Base-by-base conservation (phyloP, 805 yeast genomes). In the Metschnikowia colocasiae region DNA sequence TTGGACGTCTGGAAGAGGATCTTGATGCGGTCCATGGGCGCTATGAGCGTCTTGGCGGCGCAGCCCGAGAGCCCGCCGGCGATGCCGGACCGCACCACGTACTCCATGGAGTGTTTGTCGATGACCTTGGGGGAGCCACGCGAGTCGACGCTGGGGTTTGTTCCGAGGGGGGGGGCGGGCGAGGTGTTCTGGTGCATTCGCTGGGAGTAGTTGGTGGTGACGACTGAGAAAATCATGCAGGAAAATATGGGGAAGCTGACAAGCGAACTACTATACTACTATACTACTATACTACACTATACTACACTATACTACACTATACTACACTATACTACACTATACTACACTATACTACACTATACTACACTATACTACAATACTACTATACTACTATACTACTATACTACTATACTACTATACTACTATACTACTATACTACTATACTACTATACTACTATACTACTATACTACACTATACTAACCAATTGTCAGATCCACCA, bases 31-130 rank as follows among this genome's bases (percentile, higher is more conserved):
- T 94, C 99, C 48, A 94, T 67, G 1, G 99, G 99, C 0, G 99
- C 99, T 37, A 94, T 87, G 46, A 91, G 72, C 0, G 98, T 89
- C 61, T 94, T 94, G 2, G 97, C 98, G n/a, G 94, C 88, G 45
- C 90, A 82, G 1, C 99, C 99, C 0, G 98, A 97, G 3, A 87
- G 57, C 2, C 99, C 99, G 16, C 99, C 99, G 0, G 99, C 95
- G 0, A 90, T 54, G 0, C 96, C 99, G 18, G 95, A 84, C 52
- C 89, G 76, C 31, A 88, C 50, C 15, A 94, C 82, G 65, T 92
- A 94, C 49, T 87, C 92, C 25, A 83, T 53, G 4, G 89, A 82
- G 44, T 79, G 85, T 56, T 85, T 88, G 59, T 87, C 84, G 23
- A 81, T 79, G 34, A 67, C 57, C n/a, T 59, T 50, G n/a, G 45